These are phyloP conservation scores for Fusarium sp. DNA, from an alignment of 2,329 filamentous ascomycete species.

Conservation along the genomic window DNA sequence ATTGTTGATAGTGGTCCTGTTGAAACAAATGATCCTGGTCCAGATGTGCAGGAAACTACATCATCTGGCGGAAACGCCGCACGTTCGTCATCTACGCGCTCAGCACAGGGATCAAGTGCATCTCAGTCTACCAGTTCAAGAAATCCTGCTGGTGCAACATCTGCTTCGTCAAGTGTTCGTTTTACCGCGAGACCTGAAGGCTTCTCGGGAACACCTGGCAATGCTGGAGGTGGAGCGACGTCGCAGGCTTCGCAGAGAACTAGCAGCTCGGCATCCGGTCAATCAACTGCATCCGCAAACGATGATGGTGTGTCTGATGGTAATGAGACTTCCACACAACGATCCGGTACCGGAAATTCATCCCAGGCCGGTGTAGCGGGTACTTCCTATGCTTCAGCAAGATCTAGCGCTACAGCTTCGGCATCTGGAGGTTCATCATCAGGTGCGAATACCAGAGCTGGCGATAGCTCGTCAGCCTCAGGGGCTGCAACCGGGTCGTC, in stretches of 20 bases:
- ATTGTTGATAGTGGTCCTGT: not conserved
- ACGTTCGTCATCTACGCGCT: not conserved
- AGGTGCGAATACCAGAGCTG: not conserved
- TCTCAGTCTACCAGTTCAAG: not conserved
- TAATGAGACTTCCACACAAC: no score
- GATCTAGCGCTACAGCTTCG: not conserved
- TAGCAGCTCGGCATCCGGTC: not conserved
- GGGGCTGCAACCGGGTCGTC: not conserved
- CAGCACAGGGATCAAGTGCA: accelerated
- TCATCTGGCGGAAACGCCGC: not conserved
- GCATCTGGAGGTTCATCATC: not conserved
- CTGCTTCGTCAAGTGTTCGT: not conserved
- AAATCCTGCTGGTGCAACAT: not conserved
- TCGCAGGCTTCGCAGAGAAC: not conserved
- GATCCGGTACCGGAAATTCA: no score
- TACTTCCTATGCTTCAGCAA: not conserved
- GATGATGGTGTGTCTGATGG: accelerated
- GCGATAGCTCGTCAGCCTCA: not conserved
- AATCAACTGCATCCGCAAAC: not conserved
- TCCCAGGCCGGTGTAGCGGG: accelerated
- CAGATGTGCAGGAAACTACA: not conserved
- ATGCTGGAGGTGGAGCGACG: accelerated
- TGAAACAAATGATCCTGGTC: not conserved
- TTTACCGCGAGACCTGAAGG: not conserved
- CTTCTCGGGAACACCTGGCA: accelerated